Percentiles rank a stretch among this genome's conserved stretches.
phyloP scores from a whole-genome alignment of 352 stramenopile genomes.

The Thraustochytrium sp. region DNA sequence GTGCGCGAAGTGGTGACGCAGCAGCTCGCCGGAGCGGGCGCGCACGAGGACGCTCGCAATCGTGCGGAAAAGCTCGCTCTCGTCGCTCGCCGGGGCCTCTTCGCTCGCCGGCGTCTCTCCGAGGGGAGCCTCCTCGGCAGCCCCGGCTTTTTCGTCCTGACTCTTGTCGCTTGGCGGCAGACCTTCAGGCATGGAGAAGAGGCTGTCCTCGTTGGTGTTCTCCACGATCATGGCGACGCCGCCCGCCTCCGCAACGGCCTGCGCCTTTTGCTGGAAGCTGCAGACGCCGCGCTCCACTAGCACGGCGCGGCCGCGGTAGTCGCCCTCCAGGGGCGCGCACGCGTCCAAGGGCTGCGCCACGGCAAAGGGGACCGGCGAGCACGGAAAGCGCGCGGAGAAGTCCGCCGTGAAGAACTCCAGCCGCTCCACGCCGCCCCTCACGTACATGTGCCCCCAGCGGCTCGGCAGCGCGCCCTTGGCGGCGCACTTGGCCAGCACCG shows the following conservation, averaged over 20 bases:
- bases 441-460: neutral
- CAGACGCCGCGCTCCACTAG: neutral
- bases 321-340: neutral
- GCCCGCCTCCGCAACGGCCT: neutral
- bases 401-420: conserved; percentile 4
- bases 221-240: neutral
- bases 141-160: neutral
- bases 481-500: neutral
- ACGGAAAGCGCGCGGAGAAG: neutral
- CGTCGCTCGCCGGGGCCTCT: neutral
- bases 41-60: neutral
- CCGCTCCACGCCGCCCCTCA: neutral
- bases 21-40: neutral
- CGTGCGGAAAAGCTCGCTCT: neutral
- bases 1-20: neutral
- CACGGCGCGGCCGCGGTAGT: neutral
- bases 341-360: neutral
- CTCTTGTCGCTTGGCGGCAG: neutral
- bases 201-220: neutral
- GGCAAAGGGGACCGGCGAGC: neutral
- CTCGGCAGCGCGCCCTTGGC: neutral
- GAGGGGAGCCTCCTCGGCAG: neutral
- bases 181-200: neutral
- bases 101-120: neutral
- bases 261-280: conserved; percentile 9